phyloP scores from a whole-genome alignment of 2,329 filamentous ascomycete species.

The Fusarium foetens region DNA sequence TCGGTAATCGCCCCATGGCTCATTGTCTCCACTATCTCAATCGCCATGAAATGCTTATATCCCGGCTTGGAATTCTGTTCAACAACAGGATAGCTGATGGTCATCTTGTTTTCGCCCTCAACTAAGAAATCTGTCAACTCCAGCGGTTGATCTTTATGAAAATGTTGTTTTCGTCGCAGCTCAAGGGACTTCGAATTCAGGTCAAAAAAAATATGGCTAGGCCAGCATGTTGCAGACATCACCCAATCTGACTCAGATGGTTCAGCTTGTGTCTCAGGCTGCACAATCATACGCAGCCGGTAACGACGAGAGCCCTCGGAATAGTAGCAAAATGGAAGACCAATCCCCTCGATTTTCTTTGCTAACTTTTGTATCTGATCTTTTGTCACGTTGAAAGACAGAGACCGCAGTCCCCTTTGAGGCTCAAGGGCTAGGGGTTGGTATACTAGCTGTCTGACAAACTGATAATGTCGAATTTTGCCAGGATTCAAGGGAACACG shows the following conservation, averaged over 20 bases:
- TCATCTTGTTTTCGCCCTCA: conserved; percentile 70
- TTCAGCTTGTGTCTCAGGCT: conserved; percentile 21
- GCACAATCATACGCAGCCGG: conserved; percentile 73
- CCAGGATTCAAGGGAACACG: conserved; percentile 48
- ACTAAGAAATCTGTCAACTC: conserved; percentile 74
- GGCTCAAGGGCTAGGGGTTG: conserved; percentile 55
- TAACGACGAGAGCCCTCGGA: conserved; percentile 67
- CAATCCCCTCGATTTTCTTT: conserved; percentile 38
- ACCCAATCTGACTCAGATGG: conserved; percentile 68
- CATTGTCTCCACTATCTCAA: conserved; percentile 74
- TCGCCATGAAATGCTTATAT: conserved; percentile 66
- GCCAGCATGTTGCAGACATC: conserved; percentile 74
- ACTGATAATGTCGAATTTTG: conserved; percentile 64
- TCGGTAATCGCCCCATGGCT: conserved; percentile 57
- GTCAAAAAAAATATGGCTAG: conserved; percentile 72
- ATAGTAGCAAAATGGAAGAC: conserved; percentile 53
- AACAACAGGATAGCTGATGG: conserved; percentile 56
- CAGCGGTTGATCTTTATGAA: conserved; percentile 79
- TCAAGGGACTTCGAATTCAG: conserved; percentile 71
- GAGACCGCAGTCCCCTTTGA: conserved; percentile 52
- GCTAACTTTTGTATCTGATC: conserved; percentile 52
- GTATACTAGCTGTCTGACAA: conserved; percentile 62
- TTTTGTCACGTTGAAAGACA: conserved; percentile 59
- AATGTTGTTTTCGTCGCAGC: conserved; percentile 73
- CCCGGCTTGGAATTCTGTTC: conserved; percentile 41